phyloP scores from a whole-genome alignment of 306 rosid genomes.

The Corylus heterophylla region DNA sequence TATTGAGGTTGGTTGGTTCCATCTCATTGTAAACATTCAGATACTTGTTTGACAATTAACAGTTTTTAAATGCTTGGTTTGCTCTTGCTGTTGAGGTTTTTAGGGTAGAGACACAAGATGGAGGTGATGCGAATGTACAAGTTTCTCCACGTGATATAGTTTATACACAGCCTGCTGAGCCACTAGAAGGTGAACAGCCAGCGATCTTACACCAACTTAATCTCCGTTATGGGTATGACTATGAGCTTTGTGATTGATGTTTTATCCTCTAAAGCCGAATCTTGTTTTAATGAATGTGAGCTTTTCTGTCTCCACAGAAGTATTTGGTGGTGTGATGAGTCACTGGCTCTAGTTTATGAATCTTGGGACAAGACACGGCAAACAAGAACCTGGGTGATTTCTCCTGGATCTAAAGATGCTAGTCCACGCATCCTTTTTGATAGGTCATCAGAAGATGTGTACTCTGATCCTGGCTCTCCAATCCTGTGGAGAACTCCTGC shows the following conservation, averaged over 20 bases:
- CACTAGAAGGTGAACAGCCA: conserved; percentile 66
- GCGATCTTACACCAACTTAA: conserved; percentile 79
- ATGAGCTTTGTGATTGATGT: conserved; percentile 10
- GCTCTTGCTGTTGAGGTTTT: conserved; percentile 34
- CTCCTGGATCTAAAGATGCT: conserved; percentile 73
- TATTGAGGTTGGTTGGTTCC: background rate
- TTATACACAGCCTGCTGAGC: conserved; percentile 82
- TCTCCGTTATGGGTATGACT: conserved; percentile 91
- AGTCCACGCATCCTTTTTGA: conserved; percentile 80
- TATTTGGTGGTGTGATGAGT: conserved; percentile 91
- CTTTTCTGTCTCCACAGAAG: conserved; percentile 63
- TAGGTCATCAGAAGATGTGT: conserved; percentile 97
- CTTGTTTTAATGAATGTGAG: conserved; percentile 4
- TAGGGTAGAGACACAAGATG: conserved; percentile 99
- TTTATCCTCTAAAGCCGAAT: background rate
- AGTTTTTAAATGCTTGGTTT: conserved; percentile 1
- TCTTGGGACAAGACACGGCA: conserved; percentile 94
- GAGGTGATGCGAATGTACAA: conserved; percentile 92
- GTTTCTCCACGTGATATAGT: conserved; percentile 93
- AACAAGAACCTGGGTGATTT: conserved; percentile 75
- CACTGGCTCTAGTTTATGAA: conserved; percentile 86
- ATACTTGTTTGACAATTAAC: background rate
- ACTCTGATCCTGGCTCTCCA: conserved; percentile 98
- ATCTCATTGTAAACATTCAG: background rate
- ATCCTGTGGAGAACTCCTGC: conserved; percentile 83